phyloP scores from a whole-genome alignment of 2,329 filamentous ascomycete genomes.

The Ceratocystis variospora region DNA sequence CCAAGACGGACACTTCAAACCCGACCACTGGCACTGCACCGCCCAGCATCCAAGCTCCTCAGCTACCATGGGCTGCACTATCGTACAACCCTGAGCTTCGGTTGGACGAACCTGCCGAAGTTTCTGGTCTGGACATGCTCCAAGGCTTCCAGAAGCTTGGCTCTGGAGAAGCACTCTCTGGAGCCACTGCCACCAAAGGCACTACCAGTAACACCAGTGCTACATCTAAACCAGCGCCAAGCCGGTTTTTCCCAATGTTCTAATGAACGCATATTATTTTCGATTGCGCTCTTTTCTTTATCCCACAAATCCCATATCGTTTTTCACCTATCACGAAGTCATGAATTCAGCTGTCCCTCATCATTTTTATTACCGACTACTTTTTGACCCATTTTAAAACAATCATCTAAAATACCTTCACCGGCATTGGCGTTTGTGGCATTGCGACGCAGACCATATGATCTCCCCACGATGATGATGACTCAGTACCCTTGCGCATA shows the following conservation, averaged over 20 bases:
- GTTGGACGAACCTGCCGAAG: conserved; percentile 32
- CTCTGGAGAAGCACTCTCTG: conserved; percentile 27
- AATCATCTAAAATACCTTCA: conserved; percentile 16
- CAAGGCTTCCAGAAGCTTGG: conserved; percentile 68
- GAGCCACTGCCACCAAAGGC: conserved; percentile 23
- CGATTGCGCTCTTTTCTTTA: conserved; percentile 1
- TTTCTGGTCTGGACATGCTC: conserved; percentile 54
- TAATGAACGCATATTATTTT: background rate
- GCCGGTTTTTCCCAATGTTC: conserved; percentile 16
- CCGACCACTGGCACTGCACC: conserved; percentile 23
- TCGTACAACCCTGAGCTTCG: conserved; percentile 30
- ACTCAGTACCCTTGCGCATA: conserved; percentile 3
- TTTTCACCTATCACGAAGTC: conserved; percentile 27
- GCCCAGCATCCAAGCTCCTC: conserved; percentile 27
- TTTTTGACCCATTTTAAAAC: conserved; percentile 14
- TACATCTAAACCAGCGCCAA: conserved; percentile 26
- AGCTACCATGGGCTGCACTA: conserved; percentile 30
- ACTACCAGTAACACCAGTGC: conserved; percentile 21
- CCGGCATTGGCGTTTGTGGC: conserved; percentile 8
- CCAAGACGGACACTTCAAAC: conserved; percentile 12
- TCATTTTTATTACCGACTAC: conserved; percentile 16
- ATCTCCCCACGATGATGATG: conserved; percentile 14
- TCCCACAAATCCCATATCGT: conserved; percentile 23
- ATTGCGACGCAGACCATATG: conserved; percentile 6
- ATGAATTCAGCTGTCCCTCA: conserved; percentile 13